phyloP scores from a whole-genome alignment of 1,284 basidiomycete genomes.

The Microbotryomycetes sp. region DNA sequence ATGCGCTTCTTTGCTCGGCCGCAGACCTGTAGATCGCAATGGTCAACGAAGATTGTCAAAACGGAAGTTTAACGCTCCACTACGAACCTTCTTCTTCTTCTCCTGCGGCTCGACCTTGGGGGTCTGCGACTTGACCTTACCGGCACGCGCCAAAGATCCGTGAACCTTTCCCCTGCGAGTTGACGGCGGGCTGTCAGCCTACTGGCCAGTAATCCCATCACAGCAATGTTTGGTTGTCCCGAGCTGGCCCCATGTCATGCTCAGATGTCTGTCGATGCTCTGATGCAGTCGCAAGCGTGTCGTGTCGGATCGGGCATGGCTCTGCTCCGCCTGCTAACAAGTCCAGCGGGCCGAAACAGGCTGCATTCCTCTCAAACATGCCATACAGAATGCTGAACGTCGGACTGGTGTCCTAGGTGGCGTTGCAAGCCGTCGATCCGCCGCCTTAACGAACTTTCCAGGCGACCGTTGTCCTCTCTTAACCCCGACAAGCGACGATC shows the following conservation, averaged over 20 bases:
- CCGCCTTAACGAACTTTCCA: neutral
- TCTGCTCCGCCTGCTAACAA: too few species aligned
- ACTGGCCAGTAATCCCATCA: too few species aligned
- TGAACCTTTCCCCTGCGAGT: constrained; percentile 63
- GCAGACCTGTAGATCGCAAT: neutral
- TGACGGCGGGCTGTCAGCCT: neutral
- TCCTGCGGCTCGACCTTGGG: constrained; percentile 54
- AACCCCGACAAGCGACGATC: too few species aligned
- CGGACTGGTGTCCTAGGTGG: neutral
- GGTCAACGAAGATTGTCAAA: neutral
- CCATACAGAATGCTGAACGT: neutral
- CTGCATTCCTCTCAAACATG: neutral
- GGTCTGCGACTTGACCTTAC: constrained; percentile 94
- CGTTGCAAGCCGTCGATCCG: neutral
- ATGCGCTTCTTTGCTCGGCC: constrained; percentile 22
- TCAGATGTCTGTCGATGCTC: too few species aligned
- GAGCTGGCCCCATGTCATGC: too few species aligned
- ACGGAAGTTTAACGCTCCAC: neutral
- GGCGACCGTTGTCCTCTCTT: too few species aligned
- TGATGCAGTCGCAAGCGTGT: too few species aligned
- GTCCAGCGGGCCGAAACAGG: too few species aligned
- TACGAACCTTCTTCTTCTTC: constrained; percentile 22
- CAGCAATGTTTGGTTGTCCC: too few species aligned
- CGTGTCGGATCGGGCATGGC: too few species aligned
- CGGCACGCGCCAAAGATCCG: constrained; percentile 97